phyloP scores from a whole-genome alignment of 257 asterid species.

The Solanum etuberosum region DNA sequence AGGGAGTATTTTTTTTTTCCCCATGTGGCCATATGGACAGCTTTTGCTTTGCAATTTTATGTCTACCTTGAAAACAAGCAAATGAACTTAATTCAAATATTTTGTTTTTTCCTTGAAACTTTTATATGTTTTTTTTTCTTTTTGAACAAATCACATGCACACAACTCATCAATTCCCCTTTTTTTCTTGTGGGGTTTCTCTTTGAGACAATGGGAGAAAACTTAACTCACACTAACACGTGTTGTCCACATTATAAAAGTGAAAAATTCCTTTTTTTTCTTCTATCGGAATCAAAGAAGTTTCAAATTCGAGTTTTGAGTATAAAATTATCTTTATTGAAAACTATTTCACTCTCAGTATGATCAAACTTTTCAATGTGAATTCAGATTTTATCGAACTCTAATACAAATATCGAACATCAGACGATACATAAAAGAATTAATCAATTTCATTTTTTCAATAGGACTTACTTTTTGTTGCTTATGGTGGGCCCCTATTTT shows the following conservation, averaged over 20 bases:
- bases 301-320: rapidly evolving
- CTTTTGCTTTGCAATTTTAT: not conserved
- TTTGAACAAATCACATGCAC: conserved; percentile 8
- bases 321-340: not conserved
- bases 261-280: not conserved
- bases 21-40: not conserved
- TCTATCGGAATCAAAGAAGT: rapidly evolving
- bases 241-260: not conserved
- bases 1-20: not conserved
- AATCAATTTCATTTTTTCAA: not conserved
- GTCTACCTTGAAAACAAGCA: conserved; percentile 1
- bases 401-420: not conserved
- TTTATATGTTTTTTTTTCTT: not conserved
- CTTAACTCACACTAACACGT: not conserved
- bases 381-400: rapidly evolving
- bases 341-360: rapidly evolving
- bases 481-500: not conserved
- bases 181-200: not conserved
- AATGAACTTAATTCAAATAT: not conserved
- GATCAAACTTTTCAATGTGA: not conserved
- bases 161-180: conserved; percentile 4
- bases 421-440: not conserved
- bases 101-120: not conserved
- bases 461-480: not conserved
- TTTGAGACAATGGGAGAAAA: not conserved